Base-by-base conservation (phyloP, 1,139 yeast species). In the Nadsonia starkeyi-henricii region DNA sequence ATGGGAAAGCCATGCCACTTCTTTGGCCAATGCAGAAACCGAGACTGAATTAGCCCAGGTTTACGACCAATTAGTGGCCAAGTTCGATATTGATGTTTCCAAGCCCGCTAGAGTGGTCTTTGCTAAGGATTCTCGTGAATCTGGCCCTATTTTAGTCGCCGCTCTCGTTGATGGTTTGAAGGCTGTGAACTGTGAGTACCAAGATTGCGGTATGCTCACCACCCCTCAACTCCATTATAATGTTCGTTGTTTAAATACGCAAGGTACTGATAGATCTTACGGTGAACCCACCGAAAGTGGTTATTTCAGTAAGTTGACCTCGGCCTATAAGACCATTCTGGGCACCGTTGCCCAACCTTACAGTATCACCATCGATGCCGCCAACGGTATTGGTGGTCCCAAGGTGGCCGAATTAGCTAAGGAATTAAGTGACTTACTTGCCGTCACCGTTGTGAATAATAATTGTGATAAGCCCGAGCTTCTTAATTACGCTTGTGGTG, bases 341-440 rank as follows among this genome's bases (percentile, higher is more conserved):
- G 56, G 67, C 2, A 68, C 71, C 43, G 69, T 66, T 47, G 62
- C 54, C 50, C 57, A 50, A 45, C 52, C 55, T 9, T 53, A 52
- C 47, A 36, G 53, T n/a, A 71, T 85, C 55, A 75, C 80, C 3
- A 77, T 89, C 41, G 97, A 89, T 66, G 78, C 86, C 41, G 98
- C 98, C 9, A 91, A 91, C 62, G 99, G 99, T 17, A 85, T 91
- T 43, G 99, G 98, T 17, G 95, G 91, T 0, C 85, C 88, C 20
- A 84, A 85, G 61, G 70, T 81, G 30, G 59, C 65, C 28, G 72
- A 74, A 43, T 67, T 83, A 52, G 64, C 69, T 23, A 58, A 68
- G 20, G 50, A 55, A 49, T 65, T 81, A 52, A 55, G 63, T 2
- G 62, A 70, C 1, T 62, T 73, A 41, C 61, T 81, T 17, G 62